Evolutionary conservation across 116 monocot genomes (phyloP).

Genomic region (Dioscorea cayenensis): DNA sequence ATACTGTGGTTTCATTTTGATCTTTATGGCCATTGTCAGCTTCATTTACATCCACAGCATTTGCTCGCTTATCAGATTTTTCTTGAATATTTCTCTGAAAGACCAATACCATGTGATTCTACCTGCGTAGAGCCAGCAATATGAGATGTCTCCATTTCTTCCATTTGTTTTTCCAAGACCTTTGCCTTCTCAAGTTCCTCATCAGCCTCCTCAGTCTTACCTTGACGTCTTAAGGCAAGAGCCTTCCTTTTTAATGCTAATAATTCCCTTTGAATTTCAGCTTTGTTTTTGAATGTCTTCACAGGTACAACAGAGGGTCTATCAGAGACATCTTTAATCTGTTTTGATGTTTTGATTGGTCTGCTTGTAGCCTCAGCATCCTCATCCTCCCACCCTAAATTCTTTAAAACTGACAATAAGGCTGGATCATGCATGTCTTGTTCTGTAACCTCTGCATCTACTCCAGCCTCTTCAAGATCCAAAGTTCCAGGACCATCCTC

Average conservation of each 20-base stretch:
- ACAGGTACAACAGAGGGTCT: conserved; percentile 2
- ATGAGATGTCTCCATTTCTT: conserved; percentile 35
- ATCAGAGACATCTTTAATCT: conserved; percentile 8
- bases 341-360: conserved; percentile 8
- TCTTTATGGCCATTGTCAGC: conserved; percentile 1
- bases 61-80: conserved; percentile 2
- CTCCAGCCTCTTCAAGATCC: conserved; percentile 27
- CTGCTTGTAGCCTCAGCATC: conserved; percentile 23
- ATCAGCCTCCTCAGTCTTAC: conserved; percentile 71
- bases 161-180: conserved; percentile 55
- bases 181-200: conserved; percentile 63
- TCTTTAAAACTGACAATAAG: conserved; percentile 59
- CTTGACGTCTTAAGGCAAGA: conserved; percentile 81
- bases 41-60: not conserved
- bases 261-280: conserved; percentile 76
- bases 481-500: conserved; percentile 18
- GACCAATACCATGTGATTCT: conserved; percentile 14
- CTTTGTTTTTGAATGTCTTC: conserved; percentile 40
- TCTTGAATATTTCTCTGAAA: conserved; percentile 11
- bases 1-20: not conserved
- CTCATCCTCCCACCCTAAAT: conserved; percentile 81
- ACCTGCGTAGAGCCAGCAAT: not conserved
- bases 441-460: conserved; percentile 60
- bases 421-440: conserved; percentile 85
- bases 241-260: conserved; percentile 83